A percentile compares a stretch with the other conserved stretches of the same genome.
Conservation (phyloP, 768 basidiomycete genomes). For the Roridomyces roridus region DNA sequence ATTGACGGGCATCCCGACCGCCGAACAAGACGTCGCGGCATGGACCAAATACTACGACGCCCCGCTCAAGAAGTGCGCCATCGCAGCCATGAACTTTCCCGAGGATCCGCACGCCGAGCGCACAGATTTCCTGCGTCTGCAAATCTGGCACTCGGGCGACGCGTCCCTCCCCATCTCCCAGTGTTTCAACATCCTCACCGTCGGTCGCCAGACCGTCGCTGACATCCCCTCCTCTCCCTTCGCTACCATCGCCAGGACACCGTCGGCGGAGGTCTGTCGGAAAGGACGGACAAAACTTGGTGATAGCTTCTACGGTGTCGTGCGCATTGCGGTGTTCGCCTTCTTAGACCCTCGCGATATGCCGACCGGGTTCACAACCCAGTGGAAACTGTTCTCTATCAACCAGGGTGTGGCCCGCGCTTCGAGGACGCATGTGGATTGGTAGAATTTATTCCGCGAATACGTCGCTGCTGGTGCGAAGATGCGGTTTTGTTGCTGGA, state of each 20-base stretch:
- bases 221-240: not conserved
- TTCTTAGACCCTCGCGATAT: not conserved
- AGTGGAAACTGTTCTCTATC: not conserved
- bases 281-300: not conserved
- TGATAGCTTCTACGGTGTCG: not conserved
- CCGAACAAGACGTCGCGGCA: not conserved
- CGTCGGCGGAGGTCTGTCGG: not conserved
- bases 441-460: not conserved
- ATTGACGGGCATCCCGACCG: not conserved
- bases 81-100: not conserved
- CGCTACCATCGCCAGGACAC: too few species aligned
- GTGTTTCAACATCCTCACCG: not conserved
- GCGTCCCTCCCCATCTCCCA: not conserved
- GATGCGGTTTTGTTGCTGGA: conserved; percentile 3
- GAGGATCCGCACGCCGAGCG: conserved; percentile 1
- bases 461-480: not conserved
- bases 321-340: not conserved
- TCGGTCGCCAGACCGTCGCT: not conserved
- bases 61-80: not conserved
- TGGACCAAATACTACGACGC: conserved; percentile 12
- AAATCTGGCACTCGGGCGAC: not conserved
- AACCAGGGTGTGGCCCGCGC: not conserved
- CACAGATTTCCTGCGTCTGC: not conserved
- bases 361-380: not conserved
- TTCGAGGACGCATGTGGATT: not conserved